Percentiles rank a stretch among this genome's conserved stretches.
phyloP scores from a whole-genome alignment of 1,139 yeast genomes.

The Candida labiduridarum region DNA sequence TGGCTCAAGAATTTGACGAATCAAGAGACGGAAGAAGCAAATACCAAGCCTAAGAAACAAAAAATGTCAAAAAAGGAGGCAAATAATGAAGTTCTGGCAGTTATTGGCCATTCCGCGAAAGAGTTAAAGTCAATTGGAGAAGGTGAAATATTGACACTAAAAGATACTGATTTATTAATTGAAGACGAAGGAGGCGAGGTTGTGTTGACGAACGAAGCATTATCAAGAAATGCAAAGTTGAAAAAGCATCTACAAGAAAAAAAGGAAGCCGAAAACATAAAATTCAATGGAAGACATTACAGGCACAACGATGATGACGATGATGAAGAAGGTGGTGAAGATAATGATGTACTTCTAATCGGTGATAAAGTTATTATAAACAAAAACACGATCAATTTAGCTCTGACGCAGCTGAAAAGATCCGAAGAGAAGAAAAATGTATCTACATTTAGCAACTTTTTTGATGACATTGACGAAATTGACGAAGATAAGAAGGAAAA shows the following conservation, averaged over 20 bases:
- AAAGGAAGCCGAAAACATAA: constrained; percentile 26
- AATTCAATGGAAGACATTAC: constrained; percentile 28
- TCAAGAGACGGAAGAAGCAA: constrained; percentile 6
- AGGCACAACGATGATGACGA: constrained; percentile 13
- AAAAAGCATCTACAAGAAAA: constrained; percentile 25
- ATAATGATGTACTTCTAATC: constrained; percentile 14
- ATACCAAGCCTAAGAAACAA: constrained; percentile 6
- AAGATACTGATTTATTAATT: constrained; percentile 58
- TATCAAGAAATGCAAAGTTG: constrained; percentile 35
- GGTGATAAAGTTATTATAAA: constrained; percentile 12
- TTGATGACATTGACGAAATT: constrained; percentile 25
- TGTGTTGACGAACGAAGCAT: constrained; percentile 46
- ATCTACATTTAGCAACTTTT: constrained; percentile 19
- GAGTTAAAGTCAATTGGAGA: constrained; percentile 42
- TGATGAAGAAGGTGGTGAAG: constrained; percentile 19
- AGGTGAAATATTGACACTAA: constrained; percentile 64
- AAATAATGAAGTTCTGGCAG: constrained; percentile 19
- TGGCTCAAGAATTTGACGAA: constrained; percentile 32
- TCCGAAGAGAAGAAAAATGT: constrained; percentile 8
- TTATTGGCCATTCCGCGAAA: constrained; percentile 46
- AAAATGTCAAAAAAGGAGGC: background rate
- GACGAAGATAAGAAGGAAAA: constrained; percentile 42
- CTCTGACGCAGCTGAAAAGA: constrained; percentile 13
- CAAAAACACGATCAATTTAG: constrained; percentile 8
- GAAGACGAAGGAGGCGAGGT: constrained; percentile 51